These are phyloP conservation scores for Gastrolobium bilobum DNA, from an alignment of 306 rosid species.

Conservation along the genomic window DNA sequence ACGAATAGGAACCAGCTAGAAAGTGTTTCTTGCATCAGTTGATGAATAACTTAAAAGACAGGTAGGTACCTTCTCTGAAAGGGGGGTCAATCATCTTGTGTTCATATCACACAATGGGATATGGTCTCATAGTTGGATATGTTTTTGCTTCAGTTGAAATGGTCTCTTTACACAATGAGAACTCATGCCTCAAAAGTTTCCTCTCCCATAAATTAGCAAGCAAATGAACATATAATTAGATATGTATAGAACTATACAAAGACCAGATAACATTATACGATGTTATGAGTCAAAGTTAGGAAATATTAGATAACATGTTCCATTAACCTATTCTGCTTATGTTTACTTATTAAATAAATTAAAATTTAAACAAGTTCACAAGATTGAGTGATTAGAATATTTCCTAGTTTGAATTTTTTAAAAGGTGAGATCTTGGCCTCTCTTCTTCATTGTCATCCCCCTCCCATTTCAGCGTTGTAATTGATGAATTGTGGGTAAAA, in stretches of 20 bases:
- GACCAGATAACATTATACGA: not conserved
- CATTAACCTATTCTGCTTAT: not conserved
- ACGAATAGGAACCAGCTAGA: not conserved
- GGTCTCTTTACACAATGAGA: not conserved
- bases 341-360: not conserved
- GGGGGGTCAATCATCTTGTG: not conserved
- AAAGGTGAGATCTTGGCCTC: not conserved
- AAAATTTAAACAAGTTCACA: conserved; percentile 1
- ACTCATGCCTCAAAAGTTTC: not conserved
- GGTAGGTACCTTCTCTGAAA: not conserved
- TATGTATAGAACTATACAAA: conserved; percentile 13
- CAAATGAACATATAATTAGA: not conserved
- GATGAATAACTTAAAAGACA: not conserved
- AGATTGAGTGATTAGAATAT: conserved; percentile 1
- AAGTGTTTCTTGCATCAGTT: conserved; percentile 30
- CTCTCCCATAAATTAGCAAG: conserved; percentile 13
- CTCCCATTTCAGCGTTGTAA: not conserved
- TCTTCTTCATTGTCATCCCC: not conserved
- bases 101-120: not conserved
- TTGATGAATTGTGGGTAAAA: not conserved
- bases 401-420: not conserved
- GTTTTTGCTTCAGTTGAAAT: not conserved
- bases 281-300: conserved; percentile 3
- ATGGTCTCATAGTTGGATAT: not conserved
- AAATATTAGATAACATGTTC: not conserved